Conservation (phyloP, 331 rosid species). For the Acacia concinna region DNA sequence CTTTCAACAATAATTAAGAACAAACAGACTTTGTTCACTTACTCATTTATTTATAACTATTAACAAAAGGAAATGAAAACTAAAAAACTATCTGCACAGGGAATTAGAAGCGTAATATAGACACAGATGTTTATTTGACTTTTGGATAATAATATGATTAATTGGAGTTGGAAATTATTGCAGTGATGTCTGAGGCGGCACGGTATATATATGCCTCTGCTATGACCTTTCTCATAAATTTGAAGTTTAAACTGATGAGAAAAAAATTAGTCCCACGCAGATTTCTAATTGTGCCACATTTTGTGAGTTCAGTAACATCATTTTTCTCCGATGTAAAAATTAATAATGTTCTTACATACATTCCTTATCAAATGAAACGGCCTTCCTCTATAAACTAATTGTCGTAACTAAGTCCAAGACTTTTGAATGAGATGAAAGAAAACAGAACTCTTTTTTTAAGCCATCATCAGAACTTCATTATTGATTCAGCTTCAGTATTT, state of each 20-base stretch:
- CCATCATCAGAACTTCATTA: background rate
- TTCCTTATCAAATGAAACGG: background rate
- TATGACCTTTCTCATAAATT: background rate
- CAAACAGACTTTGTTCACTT: background rate
- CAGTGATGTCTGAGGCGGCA: background rate
- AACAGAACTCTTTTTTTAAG: background rate
- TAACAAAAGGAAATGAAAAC: background rate
- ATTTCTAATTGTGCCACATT: background rate
- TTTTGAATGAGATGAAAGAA: background rate
- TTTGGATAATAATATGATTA: background rate
- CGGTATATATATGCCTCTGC: background rate
- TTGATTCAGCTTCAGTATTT: background rate
- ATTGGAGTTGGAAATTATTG: background rate
- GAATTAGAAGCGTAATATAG: background rate
- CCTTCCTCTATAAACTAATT: background rate
- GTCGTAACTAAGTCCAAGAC: background rate
- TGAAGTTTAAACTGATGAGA: background rate
- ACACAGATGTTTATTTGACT: background rate
- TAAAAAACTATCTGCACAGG: background rate
- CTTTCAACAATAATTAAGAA: background rate
- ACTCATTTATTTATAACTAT: background rate
- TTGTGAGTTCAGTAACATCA: background rate
- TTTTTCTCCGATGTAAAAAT: background rate
- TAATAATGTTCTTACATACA: background rate
- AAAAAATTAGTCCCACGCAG: background rate